phyloP scores from a whole-genome alignment of 106 monocot species.

The Apostasia ramifera region DNA sequence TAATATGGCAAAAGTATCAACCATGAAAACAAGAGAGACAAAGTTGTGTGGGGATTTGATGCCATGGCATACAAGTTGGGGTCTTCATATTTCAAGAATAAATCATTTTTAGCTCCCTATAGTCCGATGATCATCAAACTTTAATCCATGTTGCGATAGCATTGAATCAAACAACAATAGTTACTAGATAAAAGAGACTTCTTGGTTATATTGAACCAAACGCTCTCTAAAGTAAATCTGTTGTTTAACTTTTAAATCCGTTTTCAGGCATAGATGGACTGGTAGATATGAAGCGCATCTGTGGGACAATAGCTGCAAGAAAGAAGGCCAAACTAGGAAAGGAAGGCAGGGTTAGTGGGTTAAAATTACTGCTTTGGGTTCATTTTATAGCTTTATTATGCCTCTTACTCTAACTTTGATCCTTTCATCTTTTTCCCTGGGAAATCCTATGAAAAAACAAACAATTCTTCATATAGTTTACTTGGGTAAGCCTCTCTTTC shows the following conservation, averaged over 20 bases:
- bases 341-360: conserved; percentile 84
- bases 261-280: conserved; percentile 93
- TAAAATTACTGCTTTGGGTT: background rate
- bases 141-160: too few species aligned
- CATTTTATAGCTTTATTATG: background rate
- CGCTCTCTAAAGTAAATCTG: background rate
- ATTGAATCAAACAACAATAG: too few species aligned
- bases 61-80: too few species aligned
- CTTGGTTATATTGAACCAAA: too few species aligned
- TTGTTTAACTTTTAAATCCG: background rate
- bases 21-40: too few species aligned
- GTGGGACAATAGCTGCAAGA: conserved; percentile 99
- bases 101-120: too few species aligned
- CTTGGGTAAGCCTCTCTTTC: conserved; percentile 49
- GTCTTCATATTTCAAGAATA: too few species aligned
- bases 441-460: conserved; percentile 8
- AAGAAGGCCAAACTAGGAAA: conserved; percentile 98
- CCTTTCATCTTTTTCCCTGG: conserved; percentile 6
- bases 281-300: conserved; percentile 99
- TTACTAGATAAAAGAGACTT: too few species aligned
- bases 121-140: too few species aligned
- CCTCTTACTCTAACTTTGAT: background rate
- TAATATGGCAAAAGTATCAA: too few species aligned
- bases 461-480: conserved; percentile 57
- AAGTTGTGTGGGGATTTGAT: too few species aligned